Evolutionary conservation across 2,329 filamentous ascomycete species (phyloP), one percentile per base, ranked within the genome.

Genomic region (Geosmithia putterillii): DNA sequence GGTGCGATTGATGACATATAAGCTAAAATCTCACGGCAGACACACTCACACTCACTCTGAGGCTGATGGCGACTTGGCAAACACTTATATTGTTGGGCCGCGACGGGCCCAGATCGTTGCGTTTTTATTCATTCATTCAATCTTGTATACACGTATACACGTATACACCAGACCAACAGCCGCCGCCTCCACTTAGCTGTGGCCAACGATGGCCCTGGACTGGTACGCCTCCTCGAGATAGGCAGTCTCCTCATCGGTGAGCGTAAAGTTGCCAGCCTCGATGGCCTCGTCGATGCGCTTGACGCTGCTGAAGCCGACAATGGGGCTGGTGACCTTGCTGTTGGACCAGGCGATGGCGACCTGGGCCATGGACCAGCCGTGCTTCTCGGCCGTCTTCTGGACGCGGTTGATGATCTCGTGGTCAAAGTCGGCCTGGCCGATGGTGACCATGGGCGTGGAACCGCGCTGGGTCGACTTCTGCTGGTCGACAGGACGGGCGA

Each of bases 281-380:
- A 41, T 81, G 74, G 76, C 75, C 62, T 82, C 75, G 37, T 81
- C 75, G 41, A 83, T 70, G 22, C 78, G 62, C 46, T 67, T 63
- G 34, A 71, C 59, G 46, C 65, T 79, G 48, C 65, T 72, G 50
- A 82, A 67, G 0, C 79, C 79, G 42, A 82, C 63, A 49, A 83
- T 81, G 1, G 78, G 78, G 48, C 68, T 74, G 14, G 68, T 57
- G 3, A 71, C 67, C 19, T 67, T 62, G 48, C 69, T 66, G 54
- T 72, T 61, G 47, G 70, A 67, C 80, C 81, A 85, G 3, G 79
- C 79, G 41, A 81, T 65, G 1, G 78, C 73, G 17, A 84, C 73
- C 47, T 81, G 73, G 42, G 73, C 70, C 70, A 83, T 83, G 47
- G 67, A 71, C 61, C 72, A 71, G 1, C 62, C 68, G 47, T 67